A percentile compares a stretch with the other conserved stretches of the same genome.
Conservation (phyloP, 805 yeast species). For the Lipomyces chichibuensis region DNA sequence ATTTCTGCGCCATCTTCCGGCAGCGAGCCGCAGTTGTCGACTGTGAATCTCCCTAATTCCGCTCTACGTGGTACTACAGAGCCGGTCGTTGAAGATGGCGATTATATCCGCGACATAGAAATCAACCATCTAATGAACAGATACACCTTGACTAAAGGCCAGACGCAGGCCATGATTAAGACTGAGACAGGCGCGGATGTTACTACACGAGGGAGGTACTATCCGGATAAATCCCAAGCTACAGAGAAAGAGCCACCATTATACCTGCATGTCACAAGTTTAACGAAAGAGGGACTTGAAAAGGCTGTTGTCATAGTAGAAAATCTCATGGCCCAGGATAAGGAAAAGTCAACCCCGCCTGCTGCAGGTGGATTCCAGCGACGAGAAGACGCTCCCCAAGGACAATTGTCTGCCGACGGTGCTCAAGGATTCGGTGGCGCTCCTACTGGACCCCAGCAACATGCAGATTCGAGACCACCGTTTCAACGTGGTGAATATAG, state of each 20-base stretch:
- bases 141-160: constrained; percentile 44
- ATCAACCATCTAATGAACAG: constrained; percentile 46
- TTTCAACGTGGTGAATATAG: constrained; percentile 16
- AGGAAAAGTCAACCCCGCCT: constrained; percentile 16
- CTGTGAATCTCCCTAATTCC: not conserved
- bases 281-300: constrained; percentile 47
- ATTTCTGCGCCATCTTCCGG: constrained; percentile 1
- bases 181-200: constrained; percentile 43
- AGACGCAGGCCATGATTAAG: constrained; percentile 41
- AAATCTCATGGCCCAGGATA: constrained; percentile 49
- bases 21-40: not conserved
- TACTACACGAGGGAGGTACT: constrained; percentile 44
- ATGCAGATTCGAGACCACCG: constrained; percentile 11
- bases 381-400: not conserved
- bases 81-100: constrained; percentile 27
- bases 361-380: constrained; percentile 11
- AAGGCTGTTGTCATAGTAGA: constrained; percentile 71
- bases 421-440: constrained; percentile 6
- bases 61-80: constrained; percentile 9
- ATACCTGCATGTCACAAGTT: constrained; percentile 63
- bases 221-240: constrained; percentile 44
- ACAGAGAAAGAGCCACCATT: constrained; percentile 43
- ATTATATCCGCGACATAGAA: constrained; percentile 40
- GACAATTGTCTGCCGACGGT: not conserved
- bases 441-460: constrained; percentile 5